Conservation (phyloP, 208 protist genomes). For the Trichomonas vaginalis region DNA sequence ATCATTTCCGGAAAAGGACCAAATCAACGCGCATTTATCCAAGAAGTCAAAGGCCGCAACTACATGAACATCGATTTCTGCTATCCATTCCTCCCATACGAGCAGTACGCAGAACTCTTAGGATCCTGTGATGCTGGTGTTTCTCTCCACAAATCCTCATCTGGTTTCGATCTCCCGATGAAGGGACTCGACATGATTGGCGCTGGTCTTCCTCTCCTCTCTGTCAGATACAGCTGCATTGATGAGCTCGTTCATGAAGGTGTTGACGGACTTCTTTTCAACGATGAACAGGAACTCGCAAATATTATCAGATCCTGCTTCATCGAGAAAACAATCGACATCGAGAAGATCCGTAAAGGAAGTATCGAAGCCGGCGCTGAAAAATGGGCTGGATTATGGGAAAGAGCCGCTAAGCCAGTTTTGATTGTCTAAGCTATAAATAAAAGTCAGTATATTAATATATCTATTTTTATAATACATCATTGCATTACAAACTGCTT, state of each 20-base stretch:
- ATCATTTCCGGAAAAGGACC: slow-evolving; percentile 7
- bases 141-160: slow-evolving; percentile 13
- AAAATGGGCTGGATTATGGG: background rate
- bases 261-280: background rate
- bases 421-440: too few species aligned
- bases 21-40: background rate
- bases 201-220: background rate
- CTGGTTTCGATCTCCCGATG: slow-evolving; percentile 12
- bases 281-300: background rate
- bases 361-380: background rate
- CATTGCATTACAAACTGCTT: too few species aligned
- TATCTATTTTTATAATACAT: too few species aligned
- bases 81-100: background rate
- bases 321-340: background rate
- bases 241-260: background rate
- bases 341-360: background rate
- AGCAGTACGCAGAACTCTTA: slow-evolving; percentile 4
- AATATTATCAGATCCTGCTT: background rate
- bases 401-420: background rate
- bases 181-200: slow-evolving; percentile 19
- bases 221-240: background rate
- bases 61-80: background rate
- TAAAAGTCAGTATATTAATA: too few species aligned
- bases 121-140: background rate
- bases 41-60: background rate